Base-by-base conservation (phyloP, 306 rosid species). In the Pachyrhizus erosus region DNA sequence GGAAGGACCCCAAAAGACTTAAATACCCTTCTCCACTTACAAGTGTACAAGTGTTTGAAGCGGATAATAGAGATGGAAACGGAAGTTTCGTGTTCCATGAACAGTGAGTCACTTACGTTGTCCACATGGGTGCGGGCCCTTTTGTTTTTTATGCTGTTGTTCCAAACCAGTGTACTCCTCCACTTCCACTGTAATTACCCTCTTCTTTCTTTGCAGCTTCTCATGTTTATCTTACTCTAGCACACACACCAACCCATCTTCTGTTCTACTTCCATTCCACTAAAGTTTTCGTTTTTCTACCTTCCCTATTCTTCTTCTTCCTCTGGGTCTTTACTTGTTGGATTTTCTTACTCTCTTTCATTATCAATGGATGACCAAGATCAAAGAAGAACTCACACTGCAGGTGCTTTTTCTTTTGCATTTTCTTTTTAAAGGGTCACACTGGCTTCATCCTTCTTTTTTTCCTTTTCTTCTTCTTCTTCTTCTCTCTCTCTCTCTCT, bases 311-410 rank as follows among this genome's bases (percentile, higher is more conserved):
- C 39, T 51, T 3, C 27, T 51, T 29, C 64, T 58, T 62, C 17
- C 60, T 42, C 46, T 42, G 21, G 42, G 10, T 11, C 31, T 64
- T 42, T 17, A 12, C 60, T 40, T 57, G 20, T 48, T 65, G n/a
- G 71, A 13, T 68, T 42, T 79, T 84, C 64, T 84, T 73, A 24
- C 21, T 43, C 21, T 65, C 7, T 29, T 77, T 57, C 84, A 2
- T 42, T 80, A 24, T 46, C 0, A 72, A 85, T 85, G 88, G 77
- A 77, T 67, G 66, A 73, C 72, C 80, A 77, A 77, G 86, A 85
- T 81, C 88, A 81, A 24, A 55, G 60, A 27, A 72, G 27, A 77
- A 54, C 83, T 64, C 77, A 62, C 66, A 64, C 80, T 62, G 80
- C 77, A 81, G 88, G 88, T 81, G 64, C 54, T 20, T 76, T 20